Base-by-base conservation (phyloP, 192 early-diverging fungal genomes). In the Pilaira anomala region DNA sequence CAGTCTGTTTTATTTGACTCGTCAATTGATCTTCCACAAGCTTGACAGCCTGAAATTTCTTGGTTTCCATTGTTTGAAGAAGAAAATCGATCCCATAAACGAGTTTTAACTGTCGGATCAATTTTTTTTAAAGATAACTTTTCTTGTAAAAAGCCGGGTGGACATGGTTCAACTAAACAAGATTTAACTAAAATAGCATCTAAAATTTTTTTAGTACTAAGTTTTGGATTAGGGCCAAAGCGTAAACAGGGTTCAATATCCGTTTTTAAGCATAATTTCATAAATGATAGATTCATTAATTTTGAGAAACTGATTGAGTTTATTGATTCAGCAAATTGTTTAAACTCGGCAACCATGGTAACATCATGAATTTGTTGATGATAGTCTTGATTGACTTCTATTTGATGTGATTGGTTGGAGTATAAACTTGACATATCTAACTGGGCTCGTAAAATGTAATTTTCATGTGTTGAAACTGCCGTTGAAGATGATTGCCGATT, bases 111-210 rank as follows among this genome's bases (percentile, higher is more conserved):
- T 2, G 75, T 68, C 2, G 73, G 72, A 46, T 77, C 71, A n/a
- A n/a, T n/a, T n/a, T n/a, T n/a, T n/a, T n/a, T n/a, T n/a, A n/a
- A n/a, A n/a, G 26, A 69, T 72, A 36, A 74, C 63, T n/a, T 76
- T 69, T 25, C 65, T 71, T 41, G 69, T 30, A 73, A 73, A 9
- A 75, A 74, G 0, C 72, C 78, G 1, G 45, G 42, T 41, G 84
- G 73, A 39, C 77, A 74, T 82, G 92, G 87, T 69, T 94, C 90
- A n/a, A 96, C 85, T 62, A 86, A 90, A 57, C 93, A 84, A 7
- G 88, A 85, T 65, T 95, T 92, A 6, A 82, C 78, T 5, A 83
- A 72, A 63, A 97, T 90, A 36, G 91, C 86, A 39, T 97, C 95
- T 16, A 91, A 77, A 14, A 97, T 75, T 76, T 90, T 94, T 58